Conservation (phyloP, 2,329 filamentous ascomycete species). For the Colletotrichum sp. region DNA sequence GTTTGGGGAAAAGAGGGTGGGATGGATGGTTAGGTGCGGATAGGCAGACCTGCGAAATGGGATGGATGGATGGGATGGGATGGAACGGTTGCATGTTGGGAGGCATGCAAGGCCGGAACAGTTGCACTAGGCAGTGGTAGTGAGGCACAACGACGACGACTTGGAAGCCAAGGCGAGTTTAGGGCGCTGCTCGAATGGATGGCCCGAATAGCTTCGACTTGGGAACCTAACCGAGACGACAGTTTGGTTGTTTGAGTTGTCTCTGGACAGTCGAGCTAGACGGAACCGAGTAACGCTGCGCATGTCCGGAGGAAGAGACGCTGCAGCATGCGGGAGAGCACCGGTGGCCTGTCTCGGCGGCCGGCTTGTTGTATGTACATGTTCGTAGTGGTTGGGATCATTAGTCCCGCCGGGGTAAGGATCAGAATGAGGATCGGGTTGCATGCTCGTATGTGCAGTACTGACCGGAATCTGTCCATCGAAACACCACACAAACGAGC, state of each 20-base stretch:
- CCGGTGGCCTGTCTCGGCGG: too few species aligned
- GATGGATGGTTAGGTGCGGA: background rate
- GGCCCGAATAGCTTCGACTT: background rate
- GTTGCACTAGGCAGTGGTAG: background rate
- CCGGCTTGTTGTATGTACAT: too few species aligned
- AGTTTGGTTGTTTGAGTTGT: background rate
- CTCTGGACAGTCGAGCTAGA: background rate
- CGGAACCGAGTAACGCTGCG: background rate
- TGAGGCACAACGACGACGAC: background rate
- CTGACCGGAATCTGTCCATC: background rate
- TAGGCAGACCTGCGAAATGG: too few species aligned
- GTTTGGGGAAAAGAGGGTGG: background rate
- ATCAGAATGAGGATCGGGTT: too few species aligned
- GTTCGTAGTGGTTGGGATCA: too few species aligned
- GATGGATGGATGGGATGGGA: background rate
- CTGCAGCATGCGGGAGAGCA: too few species aligned
- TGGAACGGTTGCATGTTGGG: constrained; percentile 3
- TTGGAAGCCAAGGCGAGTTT: too few species aligned
- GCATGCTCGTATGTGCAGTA: too few species aligned
- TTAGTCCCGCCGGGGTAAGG: too few species aligned
- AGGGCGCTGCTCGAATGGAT: background rate
- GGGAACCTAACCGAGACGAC: background rate
- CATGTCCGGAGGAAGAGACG: too few species aligned
- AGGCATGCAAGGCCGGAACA: background rate
- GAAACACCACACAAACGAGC: background rate